phyloP scores from a whole-genome alignment of 768 basidiomycete species.

The Trametes cinnabarina region DNA sequence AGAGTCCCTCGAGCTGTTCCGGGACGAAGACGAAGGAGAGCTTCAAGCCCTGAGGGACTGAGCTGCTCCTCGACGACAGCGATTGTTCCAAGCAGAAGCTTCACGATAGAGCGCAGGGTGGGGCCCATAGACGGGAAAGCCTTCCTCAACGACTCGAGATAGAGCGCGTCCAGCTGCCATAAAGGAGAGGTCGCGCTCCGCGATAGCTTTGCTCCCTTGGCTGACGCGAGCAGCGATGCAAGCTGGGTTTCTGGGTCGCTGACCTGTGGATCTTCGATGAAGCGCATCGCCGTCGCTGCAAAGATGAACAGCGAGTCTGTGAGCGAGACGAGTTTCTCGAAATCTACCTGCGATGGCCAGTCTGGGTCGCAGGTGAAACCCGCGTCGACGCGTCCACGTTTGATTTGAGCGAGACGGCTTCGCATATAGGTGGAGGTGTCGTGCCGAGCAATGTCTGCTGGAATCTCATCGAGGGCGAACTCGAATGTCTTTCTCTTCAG shows the following conservation, averaged over 20 bases:
- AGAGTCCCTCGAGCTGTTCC: too few relatives aligned
- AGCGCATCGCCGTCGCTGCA: constrained; percentile 20
- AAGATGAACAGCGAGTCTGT: constrained; percentile 21
- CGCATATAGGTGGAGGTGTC: neutral
- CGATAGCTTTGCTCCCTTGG: neutral
- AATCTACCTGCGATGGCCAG: constrained; percentile 2
- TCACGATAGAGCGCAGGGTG: neutral
- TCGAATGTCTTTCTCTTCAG: neutral
- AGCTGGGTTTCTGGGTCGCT: neutral
- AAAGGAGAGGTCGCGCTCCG: neutral
- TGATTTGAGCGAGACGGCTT: neutral
- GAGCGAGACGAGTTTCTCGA: neutral
- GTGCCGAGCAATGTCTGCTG: neutral
- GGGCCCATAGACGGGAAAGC: neutral
- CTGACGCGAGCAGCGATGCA: neutral
- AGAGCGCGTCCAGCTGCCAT: constrained; percentile 16
- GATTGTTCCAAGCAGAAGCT: neutral
- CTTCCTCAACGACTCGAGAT: neutral
- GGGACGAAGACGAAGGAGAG: too few relatives aligned
- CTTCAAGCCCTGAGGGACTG: too few relatives aligned
- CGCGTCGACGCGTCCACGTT: neutral
- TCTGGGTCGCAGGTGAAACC: neutral
- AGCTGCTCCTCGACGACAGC: too few relatives aligned
- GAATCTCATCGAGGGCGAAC: neutral
- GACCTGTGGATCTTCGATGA: constrained; percentile 11